phyloP scores from a whole-genome alignment of 2,329 filamentous ascomycete genomes.

The Clonostachys sp. region DNA sequence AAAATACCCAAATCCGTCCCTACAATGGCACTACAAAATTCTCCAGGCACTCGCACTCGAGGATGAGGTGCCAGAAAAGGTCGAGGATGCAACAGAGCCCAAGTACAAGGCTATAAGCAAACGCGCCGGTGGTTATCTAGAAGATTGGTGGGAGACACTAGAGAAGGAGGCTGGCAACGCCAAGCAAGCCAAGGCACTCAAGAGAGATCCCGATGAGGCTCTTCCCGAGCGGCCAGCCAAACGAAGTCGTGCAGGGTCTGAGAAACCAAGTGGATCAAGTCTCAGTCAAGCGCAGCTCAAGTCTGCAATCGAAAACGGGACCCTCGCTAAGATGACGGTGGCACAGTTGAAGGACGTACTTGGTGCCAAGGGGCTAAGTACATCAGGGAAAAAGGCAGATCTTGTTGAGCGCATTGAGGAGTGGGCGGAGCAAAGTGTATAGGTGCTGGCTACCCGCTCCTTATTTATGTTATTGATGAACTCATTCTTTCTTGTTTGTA shows the following conservation, averaged over 20 bases:
- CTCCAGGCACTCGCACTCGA: conserved; percentile 87
- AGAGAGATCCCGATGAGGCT: conserved; percentile 44
- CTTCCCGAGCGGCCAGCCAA: conserved; percentile 35
- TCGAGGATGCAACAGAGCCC: conserved; percentile 74
- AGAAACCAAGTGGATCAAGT: conserved; percentile 22
- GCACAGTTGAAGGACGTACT: conserved; percentile 46
- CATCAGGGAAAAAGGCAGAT: conserved; percentile 47
- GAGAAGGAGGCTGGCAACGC: conserved; percentile 44
- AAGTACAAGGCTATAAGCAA: conserved; percentile 87
- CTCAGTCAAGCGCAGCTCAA: conserved; percentile 42
- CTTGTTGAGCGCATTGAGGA: conserved; percentile 51
- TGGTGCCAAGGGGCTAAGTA: conserved; percentile 39
- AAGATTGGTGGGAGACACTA: conserved; percentile 70
- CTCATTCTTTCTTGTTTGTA: no score
- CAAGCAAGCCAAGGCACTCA: conserved; percentile 34
- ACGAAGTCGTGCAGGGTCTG: conserved; percentile 27
- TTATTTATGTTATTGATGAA: no score
- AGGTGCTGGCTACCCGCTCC: no score
- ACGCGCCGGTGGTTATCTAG: conserved; percentile 73
- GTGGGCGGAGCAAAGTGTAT: conserved; percentile 40
- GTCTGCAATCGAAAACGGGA: conserved; percentile 35
- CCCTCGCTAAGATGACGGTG: conserved; percentile 49
- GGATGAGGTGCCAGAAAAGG: conserved; percentile 76
- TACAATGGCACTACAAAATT: conserved; percentile 98
- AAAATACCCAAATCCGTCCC: conserved; percentile 84